Evolutionary conservation across 78 protist genomes (phyloP).

Genomic region (Mastigamoeba balamuthi): DNA sequence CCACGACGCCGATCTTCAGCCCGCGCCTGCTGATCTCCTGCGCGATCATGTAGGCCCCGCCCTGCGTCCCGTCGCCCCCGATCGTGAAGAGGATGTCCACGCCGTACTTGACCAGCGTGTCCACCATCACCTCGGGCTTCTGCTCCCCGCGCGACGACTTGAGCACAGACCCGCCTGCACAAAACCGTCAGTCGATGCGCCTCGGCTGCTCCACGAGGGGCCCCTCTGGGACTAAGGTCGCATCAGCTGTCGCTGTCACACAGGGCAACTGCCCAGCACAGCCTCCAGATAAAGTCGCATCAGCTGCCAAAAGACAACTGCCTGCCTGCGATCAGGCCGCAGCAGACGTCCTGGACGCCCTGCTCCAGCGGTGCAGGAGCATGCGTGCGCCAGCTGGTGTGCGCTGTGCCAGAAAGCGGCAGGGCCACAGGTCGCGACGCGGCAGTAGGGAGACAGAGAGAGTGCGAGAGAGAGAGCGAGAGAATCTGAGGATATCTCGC

Average conservation of each 20-base stretch:
- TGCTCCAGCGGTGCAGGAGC: too few relatives aligned
- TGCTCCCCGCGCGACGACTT: constrained; percentile 41
- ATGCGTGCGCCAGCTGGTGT: too few relatives aligned
- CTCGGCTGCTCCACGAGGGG: background rate
- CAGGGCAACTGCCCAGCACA: too few relatives aligned
- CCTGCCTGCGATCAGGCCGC: too few relatives aligned
- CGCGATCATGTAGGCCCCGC: constrained; percentile 4
- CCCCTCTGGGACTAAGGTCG: background rate
- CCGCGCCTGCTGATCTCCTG: constrained; percentile 1
- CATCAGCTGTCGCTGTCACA: background rate
- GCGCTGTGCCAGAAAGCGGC: background rate
- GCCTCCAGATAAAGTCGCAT: too few relatives aligned
- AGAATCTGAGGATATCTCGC: background rate
- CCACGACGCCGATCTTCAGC: background rate
- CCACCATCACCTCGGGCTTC: background rate
- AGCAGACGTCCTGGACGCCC: too few relatives aligned
- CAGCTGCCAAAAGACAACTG: too few relatives aligned
- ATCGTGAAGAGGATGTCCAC: constrained; percentile 16
- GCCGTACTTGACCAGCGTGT: background rate
- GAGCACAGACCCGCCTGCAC: constrained; percentile 37
- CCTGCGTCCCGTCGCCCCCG: constrained; percentile 68
- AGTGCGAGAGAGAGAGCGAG: too few relatives aligned
- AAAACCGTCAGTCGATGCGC: background rate
- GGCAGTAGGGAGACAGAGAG: background rate
- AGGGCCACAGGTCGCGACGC: background rate